Evolutionary conservation across 192 early-diverging fungal genomes (phyloP).

Genomic region (Coemansia brasiliensis): DNA sequence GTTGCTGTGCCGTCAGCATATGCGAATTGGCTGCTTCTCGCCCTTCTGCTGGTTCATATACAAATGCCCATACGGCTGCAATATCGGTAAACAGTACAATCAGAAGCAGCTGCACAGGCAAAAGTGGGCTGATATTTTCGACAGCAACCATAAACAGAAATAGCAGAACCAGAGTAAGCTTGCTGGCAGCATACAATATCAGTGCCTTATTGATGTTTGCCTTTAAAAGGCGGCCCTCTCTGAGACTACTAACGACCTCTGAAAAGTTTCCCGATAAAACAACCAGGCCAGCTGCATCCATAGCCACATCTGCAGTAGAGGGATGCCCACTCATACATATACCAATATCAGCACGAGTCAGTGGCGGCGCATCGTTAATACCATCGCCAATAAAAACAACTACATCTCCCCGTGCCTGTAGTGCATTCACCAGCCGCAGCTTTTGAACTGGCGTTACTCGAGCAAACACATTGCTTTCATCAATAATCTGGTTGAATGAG

Average conservation of each 20-base stretch:
- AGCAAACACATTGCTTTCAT: constrained; percentile 49
- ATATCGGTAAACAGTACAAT: constrained; percentile 38
- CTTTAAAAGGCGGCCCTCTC: constrained; percentile 25
- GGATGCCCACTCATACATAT: constrained; percentile 76
- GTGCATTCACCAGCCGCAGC: constrained; percentile 36
- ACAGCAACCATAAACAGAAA: constrained; percentile 25
- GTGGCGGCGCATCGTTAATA: constrained; percentile 85
- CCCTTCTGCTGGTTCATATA: constrained; percentile 34
- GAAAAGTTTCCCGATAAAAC: constrained; percentile 37
- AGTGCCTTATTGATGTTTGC: constrained; percentile 33
- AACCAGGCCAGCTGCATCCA: constrained; percentile 45
- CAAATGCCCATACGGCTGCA: constrained; percentile 32
- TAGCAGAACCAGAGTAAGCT: constrained; percentile 32
- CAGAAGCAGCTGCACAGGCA: constrained; percentile 42
- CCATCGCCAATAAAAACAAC: constrained; percentile 74
- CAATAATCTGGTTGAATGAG: constrained; percentile 33
- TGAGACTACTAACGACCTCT: constrained; percentile 29
- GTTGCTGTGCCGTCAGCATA: not conserved
- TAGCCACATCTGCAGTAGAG: constrained; percentile 62
- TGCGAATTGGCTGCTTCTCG: not conserved
- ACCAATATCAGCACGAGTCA: constrained; percentile 81
- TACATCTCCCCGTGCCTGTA: constrained; percentile 43
- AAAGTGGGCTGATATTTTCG: constrained; percentile 35
- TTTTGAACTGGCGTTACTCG: constrained; percentile 40
- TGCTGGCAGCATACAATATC: constrained; percentile 32